Conservation (phyloP, 305 asterid species). For the Fraxinus sp. region DNA sequence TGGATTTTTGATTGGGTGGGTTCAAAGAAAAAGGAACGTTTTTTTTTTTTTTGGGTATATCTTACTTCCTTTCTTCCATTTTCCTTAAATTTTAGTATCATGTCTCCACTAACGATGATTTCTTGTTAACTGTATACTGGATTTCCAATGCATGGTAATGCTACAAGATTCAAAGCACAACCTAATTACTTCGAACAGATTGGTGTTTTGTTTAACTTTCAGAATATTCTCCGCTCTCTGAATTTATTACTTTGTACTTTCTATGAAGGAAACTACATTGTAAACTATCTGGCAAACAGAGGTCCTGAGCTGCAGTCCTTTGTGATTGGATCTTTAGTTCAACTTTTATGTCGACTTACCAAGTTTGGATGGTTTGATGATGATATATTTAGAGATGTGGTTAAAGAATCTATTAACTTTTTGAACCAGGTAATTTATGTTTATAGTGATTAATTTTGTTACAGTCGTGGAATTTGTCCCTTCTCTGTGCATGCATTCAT, state of each 20-base stretch:
- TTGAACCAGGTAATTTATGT: slow-evolving; percentile 69
- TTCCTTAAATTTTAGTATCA: background rate
- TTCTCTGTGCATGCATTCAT: background rate
- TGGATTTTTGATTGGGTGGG: too few relatives aligned
- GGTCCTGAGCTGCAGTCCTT: slow-evolving; percentile 95
- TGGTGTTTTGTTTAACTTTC: background rate
- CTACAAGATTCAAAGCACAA: slow-evolving; percentile 12
- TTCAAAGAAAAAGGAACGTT: too few relatives aligned
- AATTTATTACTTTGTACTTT: slow-evolving; percentile 40
- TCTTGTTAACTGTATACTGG: background rate
- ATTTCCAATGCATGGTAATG: background rate
- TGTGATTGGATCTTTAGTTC: slow-evolving; percentile 87
- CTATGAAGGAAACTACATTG: slow-evolving; percentile 92
- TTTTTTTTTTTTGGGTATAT: too few relatives aligned
- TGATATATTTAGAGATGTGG: slow-evolving; percentile 87
- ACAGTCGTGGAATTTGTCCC: slow-evolving; percentile 1
- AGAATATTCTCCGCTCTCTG: slow-evolving; percentile 25
- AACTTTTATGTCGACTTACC: slow-evolving; percentile 89
- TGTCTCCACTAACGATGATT: background rate
- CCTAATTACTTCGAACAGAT: slow-evolving; percentile 22
- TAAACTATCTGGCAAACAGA: slow-evolving; percentile 94
- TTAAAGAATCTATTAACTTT: slow-evolving; percentile 79
- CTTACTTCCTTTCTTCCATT: too few relatives aligned
- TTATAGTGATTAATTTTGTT: slow-evolving; percentile 1
- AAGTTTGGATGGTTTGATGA: slow-evolving; percentile 98